Evolutionary conservation across 305 asterid genomes (phyloP), one percentile per base, ranked within the genome.

Genomic region (Striga hermonthica): DNA sequence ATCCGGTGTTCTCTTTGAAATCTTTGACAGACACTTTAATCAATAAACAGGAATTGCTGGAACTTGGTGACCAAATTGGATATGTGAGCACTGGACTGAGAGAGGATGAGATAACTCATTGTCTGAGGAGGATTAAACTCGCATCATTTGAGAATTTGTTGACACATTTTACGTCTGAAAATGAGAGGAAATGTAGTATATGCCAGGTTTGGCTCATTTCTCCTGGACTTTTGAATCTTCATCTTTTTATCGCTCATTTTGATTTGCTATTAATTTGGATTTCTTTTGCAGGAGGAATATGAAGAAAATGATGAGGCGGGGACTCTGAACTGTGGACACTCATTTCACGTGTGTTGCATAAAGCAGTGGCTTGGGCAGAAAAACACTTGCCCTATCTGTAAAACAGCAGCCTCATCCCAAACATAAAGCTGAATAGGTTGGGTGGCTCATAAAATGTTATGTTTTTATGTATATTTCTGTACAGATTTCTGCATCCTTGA

Each of bases 21-120:
- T 15, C 15, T 60, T 53, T 52, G 9, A 31, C 38, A 7, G 12
- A 28, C 60, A 60, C 15, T 44, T 64, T 45, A 13, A 53, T 43
- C 31, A 62, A 38, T 57, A 41, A 77, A 75, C 85, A 92, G 98
- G 96, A 92, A 73, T 60, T 92, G 75, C 79, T 92, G 75, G 98
- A 92, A 72, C 98, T 92, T n/a, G 95, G 98, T 41, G 98, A 92
- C 54, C 81, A 74, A 69, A 92, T 92, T 53, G 98, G 98, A 56
- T 60, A 92, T 36, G 98, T 92, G 69, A 84, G 76, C 88, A 89
- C 96, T 10, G 98, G 98, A 58, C 69, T 92, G 75, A 82, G 83
- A 70, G 96, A 92, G 57, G 90, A 86, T 13, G 93, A 86, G 71
- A 84, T 92, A 65, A 56, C 76, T 62, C 66, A 66, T 57, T 87